Conservation (phyloP, 2,329 filamentous ascomycete genomes). For the Xylariaceae sp. region DNA sequence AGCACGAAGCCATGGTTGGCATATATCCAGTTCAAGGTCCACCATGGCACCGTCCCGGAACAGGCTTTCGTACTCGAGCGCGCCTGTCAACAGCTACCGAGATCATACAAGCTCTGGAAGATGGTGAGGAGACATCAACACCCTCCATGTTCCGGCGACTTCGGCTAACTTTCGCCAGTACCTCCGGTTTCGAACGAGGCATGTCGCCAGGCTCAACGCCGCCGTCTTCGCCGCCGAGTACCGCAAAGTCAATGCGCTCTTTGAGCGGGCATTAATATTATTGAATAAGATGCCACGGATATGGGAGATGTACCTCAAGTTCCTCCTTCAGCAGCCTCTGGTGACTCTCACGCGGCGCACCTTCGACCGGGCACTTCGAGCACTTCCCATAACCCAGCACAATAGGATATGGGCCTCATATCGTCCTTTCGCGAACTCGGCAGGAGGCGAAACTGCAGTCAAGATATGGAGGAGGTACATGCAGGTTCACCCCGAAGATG, state of each 20-base stretch:
- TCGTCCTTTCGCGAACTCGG: constrained; percentile 82
- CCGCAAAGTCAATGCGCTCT: constrained; percentile 88
- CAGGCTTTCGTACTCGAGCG: constrained; percentile 84
- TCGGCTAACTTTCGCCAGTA: constrained; percentile 47
- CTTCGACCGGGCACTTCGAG: constrained; percentile 87
- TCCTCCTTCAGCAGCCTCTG: constrained; percentile 84
- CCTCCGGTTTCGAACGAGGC: constrained; percentile 73
- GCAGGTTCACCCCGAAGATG: constrained; percentile 92
- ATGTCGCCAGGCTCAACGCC: constrained; percentile 75
- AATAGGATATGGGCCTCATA: constrained; percentile 93
- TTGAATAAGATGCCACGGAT: constrained; percentile 98
- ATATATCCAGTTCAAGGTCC: constrained; percentile 85
- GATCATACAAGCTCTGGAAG: constrained; percentile 98
- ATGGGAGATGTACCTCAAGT: constrained; percentile 95
- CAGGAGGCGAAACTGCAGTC: constrained; percentile 81
- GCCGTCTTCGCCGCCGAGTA: constrained; percentile 73
- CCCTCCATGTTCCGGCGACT: neutral
- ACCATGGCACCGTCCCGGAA: constrained; percentile 77
- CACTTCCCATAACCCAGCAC: constrained; percentile 89
- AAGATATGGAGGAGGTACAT: constrained; percentile 95
- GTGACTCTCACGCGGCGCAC: constrained; percentile 79
- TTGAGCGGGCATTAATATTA: constrained; percentile 84
- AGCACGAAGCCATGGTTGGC: constrained; percentile 91
- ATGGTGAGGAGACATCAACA: constrained; percentile 45
- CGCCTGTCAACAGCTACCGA: constrained; percentile 79